Percentiles rank a stretch among this genome's conserved stretches.
phyloP scores from a whole-genome alignment of 306 rosid genomes.

The Trifolium subterraneum region DNA sequence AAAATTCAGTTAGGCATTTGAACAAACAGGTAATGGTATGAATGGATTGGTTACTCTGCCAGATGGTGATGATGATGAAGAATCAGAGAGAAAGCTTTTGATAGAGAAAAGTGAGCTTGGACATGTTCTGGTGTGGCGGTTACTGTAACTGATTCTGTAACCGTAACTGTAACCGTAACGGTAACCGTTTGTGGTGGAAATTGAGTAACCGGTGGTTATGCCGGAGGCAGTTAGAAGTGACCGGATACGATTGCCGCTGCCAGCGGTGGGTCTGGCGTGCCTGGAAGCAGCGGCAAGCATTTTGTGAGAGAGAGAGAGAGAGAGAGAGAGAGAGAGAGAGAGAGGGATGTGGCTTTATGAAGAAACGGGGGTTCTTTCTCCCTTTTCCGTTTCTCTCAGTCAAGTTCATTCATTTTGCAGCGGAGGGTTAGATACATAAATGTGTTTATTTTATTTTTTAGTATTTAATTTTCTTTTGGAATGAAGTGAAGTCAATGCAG shows the following conservation, averaged over 20 bases:
- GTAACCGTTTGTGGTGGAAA: conserved; percentile 1
- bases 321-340: background rate
- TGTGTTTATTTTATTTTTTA: background rate
- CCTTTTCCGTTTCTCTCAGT: conserved; percentile 29
- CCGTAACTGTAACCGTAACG: conserved; percentile 17
- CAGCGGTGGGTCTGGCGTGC: conserved; percentile 36
- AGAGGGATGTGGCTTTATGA: background rate
- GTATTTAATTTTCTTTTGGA: background rate
- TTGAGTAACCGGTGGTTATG: conserved; percentile 28
- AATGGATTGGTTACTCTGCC: conserved; percentile 44
- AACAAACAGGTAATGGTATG: conserved; percentile 46
- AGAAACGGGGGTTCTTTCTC: background rate
- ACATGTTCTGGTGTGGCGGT: conserved; percentile 34
- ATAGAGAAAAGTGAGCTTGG: conserved; percentile 41
- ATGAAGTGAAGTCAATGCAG: background rate
- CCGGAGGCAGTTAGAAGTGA: conserved; percentile 42
- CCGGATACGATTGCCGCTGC: conserved; percentile 38
- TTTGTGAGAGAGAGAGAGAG: background rate
- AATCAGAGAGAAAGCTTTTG: conserved; percentile 53
- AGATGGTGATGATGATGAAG: conserved; percentile 40
- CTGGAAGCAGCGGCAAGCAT: conserved; percentile 60
- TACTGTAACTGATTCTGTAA: conserved; percentile 6
- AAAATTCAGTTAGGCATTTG: conserved; percentile 18
- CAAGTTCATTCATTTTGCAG: conserved; percentile 31
- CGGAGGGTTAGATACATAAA: too few relatives aligned